Conservation (phyloP, 345 rosid species). For the Corchorus capsularis region DNA sequence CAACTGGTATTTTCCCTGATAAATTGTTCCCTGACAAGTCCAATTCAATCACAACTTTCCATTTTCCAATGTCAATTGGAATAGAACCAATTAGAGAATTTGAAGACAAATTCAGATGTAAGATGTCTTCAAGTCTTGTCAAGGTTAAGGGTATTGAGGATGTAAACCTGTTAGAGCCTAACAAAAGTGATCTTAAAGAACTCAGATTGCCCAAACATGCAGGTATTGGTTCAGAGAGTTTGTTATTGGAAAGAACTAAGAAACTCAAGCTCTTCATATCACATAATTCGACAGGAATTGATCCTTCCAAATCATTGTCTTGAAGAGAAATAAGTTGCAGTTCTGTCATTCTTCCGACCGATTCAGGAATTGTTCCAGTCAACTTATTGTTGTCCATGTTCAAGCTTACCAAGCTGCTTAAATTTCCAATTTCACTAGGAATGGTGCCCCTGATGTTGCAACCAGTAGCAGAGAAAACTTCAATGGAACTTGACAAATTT, state of each 20-base stretch:
- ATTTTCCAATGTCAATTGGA: conserved; percentile 15
- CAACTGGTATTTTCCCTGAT: conserved; percentile 20
- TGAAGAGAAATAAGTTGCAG: conserved; percentile 16
- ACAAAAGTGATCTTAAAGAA: neutral
- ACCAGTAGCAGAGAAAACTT: neutral
- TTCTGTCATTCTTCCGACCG: conserved; percentile 10
- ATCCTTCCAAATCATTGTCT: conserved; percentile 5
- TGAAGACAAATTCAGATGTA: conserved; percentile 23
- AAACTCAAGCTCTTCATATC: neutral
- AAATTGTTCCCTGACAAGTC: conserved; percentile 28
- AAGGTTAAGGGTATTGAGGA: conserved; percentile 26
- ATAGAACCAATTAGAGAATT: conserved; percentile 23
- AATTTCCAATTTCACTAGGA: neutral
- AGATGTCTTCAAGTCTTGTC: conserved; percentile 19
- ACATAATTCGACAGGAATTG: conserved; percentile 11
- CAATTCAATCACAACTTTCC: conserved; percentile 13
- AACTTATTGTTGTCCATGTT: conserved; percentile 6
- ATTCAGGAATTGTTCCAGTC: conserved; percentile 9
- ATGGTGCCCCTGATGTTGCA: neutral
- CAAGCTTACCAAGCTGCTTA: conserved; percentile 7
- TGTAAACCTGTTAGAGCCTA: conserved; percentile 17
- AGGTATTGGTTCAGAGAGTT: neutral
- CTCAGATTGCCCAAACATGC: conserved; percentile 11
- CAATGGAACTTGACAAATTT: neutral
- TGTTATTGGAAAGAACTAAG: neutral